Base-by-base conservation (phyloP, 2,329 filamentous ascomycete genomes). In the Diatrype stigma region DNA sequence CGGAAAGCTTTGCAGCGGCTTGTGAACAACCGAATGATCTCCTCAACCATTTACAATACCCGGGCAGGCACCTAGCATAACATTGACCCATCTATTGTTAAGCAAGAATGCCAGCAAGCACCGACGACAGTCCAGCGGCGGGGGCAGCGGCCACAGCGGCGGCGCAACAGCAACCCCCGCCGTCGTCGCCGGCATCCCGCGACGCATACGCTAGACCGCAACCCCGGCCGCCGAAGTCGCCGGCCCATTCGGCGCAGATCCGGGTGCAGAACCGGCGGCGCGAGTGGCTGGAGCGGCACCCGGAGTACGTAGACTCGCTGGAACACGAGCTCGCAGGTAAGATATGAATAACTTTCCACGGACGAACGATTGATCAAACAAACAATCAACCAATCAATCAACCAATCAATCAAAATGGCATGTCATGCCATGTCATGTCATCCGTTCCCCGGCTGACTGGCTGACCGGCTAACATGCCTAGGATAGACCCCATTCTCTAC, bases 401-500 rank as follows among this genome's bases (percentile, higher is more conserved):
- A n/a, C 37, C n/a, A n/a, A n/a, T n/a, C n/a, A n/a, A n/a, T n/a
- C n/a, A n/a, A n/a, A n/a, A n/a, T n/a, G n/a, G n/a, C n/a, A n/a
- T n/a, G n/a, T n/a, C n/a, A n/a, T n/a, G n/a, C n/a, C n/a, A n/a
- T n/a, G n/a, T n/a, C 26, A 30, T 30, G 26, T 30, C 26, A 10
- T 37, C 16, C 34, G 6, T 17, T 16, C 34, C 6, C 34, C 6
- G 12, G 6, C 34, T 17, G 34, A 37, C 34, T 37, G 34, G 30
- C 19, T 38, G 16, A 44, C 19, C 38, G 14, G 19, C 42, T 35
- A 28, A 16, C 26, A 38, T 17, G 21, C 35, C 30, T 30, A 12
- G 16, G 5, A 37, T 51, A 79, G 89, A 94, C 69, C 90, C 90
- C 1, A 73, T 93, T 8, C 79, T 95, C 30, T 96, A 96, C 73